These are phyloP conservation scores for Chrysanthemum seticuspe DNA, from an alignment of 129 eudicot species.

Conservation along the genomic window DNA sequence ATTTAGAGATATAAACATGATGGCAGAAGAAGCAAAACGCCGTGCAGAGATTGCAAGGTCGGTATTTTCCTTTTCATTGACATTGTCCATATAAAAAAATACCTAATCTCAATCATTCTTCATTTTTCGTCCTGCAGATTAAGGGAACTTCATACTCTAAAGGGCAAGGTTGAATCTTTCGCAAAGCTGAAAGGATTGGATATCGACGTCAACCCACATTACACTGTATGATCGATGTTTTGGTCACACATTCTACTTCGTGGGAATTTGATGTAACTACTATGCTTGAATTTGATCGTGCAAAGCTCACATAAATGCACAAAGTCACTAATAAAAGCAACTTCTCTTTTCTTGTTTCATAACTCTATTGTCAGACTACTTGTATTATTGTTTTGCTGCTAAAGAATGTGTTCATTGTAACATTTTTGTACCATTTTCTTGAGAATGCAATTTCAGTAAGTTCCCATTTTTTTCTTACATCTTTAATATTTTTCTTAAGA, in stretches of 20 bases:
- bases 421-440: slow-evolving; percentile 6
- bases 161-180: slow-evolving; percentile 67
- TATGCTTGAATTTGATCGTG: slow-evolving; percentile 23
- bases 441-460: neutral
- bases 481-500: neutral
- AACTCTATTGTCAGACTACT: slow-evolving; percentile 15
- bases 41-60: slow-evolving; percentile 81
- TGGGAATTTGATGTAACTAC: slow-evolving; percentile 11
- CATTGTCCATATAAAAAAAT: neutral
- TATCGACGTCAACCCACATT: slow-evolving; percentile 63
- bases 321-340: slow-evolving; percentile 25
- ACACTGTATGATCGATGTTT: slow-evolving; percentile 43
- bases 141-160: slow-evolving; percentile 66
- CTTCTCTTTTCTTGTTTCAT: slow-evolving; percentile 15
- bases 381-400: slow-evolving; percentile 23
- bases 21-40: slow-evolving; percentile 76
- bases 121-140: slow-evolving; percentile 34
- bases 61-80: slow-evolving; percentile 5
- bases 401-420: slow-evolving; percentile 7
- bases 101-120: slow-evolving; percentile 15
- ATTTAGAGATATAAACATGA: slow-evolving; percentile 54
- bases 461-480: neutral
- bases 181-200: slow-evolving; percentile 68
- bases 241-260: slow-evolving; percentile 2
- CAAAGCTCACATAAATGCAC: slow-evolving; percentile 31